phyloP scores from a whole-genome alignment of 495 filamentous ascomycete species.

The Xylaria acuta region DNA sequence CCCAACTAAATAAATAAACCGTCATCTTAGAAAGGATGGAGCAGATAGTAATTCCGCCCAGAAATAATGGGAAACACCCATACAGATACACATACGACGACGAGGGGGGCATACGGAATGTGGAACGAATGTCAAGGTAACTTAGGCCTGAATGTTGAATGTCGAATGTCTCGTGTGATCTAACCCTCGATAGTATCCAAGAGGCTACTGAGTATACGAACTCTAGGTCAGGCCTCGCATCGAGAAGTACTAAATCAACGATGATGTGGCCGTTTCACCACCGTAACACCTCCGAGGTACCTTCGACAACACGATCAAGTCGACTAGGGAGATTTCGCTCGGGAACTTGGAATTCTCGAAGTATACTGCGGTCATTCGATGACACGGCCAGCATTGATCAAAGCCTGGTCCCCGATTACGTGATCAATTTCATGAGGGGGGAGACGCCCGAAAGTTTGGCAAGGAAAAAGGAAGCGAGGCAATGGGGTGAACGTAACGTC shows the following conservation, averaged over 20 bases:
- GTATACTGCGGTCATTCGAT: constrained; percentile 36
- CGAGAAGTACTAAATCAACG: constrained; percentile 31
- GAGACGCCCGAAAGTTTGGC: constrained; percentile 53
- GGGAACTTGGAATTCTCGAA: constrained; percentile 40
- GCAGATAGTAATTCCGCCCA: constrained; percentile 17
- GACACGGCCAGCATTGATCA: constrained; percentile 43
- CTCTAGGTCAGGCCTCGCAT: constrained; percentile 26
- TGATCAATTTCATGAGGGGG: constrained; percentile 52
- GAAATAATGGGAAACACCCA: constrained; percentile 17
- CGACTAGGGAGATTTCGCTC: constrained; percentile 34
- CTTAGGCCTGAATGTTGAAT: neutral
- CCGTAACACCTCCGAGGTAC: constrained; percentile 33
- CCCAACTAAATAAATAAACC: constrained; percentile 9
- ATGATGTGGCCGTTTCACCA: constrained; percentile 41
- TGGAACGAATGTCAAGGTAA: constrained; percentile 30
- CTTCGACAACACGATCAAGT: constrained; percentile 38
- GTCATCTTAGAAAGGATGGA: constrained; percentile 12
- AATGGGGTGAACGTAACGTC: constrained; percentile 42
- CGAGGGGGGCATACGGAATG: constrained; percentile 21
- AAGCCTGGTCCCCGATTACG: constrained; percentile 53
- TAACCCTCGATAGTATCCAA: constrained; percentile 28
- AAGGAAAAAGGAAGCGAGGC: constrained; percentile 46
- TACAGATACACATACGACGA: constrained; percentile 26
- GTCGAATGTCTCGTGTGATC: constrained; percentile 11
- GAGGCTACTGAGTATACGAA: constrained; percentile 28